Evolutionary conservation across 805 yeast species (phyloP).

Genomic region (Maudiozyma bulderi): DNA sequence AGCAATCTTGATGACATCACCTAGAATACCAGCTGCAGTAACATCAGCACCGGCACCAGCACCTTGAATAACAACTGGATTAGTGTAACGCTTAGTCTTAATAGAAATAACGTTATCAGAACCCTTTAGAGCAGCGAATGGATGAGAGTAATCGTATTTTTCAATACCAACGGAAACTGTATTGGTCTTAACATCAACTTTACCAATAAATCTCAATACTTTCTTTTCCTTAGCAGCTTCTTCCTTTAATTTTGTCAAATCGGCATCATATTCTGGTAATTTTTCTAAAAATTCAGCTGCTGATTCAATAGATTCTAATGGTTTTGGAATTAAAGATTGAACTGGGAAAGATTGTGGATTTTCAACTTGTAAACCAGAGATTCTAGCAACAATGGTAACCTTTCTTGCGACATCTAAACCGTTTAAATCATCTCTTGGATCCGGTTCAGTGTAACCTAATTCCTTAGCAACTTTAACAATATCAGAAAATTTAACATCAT

Average conservation of each 20-base stretch:
- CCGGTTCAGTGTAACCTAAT: conserved; percentile 97
- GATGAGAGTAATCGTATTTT: conserved; percentile 80
- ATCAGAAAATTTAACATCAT: conserved; percentile 71
- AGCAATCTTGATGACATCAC: conserved; percentile 86
- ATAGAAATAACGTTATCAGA: conserved; percentile 93
- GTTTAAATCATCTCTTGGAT: conserved; percentile 96
- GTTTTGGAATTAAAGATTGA: conserved; percentile 83
- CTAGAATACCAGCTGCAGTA: conserved; percentile 84
- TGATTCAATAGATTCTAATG: conserved; percentile 61
- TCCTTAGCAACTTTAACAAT: conserved; percentile 81
- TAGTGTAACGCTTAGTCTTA: conserved; percentile 82
- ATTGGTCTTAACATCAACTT: conserved; percentile 65
- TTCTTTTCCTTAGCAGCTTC: conserved; percentile 76
- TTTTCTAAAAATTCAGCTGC: conserved; percentile 71
- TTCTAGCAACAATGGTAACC: conserved; percentile 90
- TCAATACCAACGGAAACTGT: conserved; percentile 78
- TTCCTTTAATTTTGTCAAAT: conserved; percentile 64
- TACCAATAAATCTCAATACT: conserved; percentile 90
- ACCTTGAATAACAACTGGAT: conserved; percentile 93
- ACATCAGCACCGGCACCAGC: conserved; percentile 87
- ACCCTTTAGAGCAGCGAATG: conserved; percentile 91
- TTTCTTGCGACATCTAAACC: conserved; percentile 98
- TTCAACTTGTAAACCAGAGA: conserved; percentile 75
- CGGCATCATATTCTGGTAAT: conserved; percentile 75
- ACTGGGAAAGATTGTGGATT: conserved; percentile 91